phyloP scores from a whole-genome alignment of 1,284 basidiomycete species.

The Irpex rosettiformis region DNA sequence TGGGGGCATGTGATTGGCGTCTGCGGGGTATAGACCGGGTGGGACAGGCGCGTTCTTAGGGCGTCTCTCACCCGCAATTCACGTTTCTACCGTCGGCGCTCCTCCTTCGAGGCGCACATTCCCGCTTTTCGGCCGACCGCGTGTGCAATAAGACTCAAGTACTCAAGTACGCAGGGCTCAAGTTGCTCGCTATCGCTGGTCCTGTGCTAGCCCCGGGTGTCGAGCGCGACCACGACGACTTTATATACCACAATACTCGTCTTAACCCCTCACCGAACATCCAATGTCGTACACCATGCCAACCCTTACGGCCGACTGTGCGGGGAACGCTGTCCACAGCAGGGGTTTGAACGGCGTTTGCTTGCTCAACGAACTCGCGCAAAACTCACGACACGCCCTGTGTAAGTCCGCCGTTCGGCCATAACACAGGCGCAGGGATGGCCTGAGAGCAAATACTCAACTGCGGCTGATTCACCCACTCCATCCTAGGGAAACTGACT shows the following conservation, averaged over 20 bases:
- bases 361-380: neutral
- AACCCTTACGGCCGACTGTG: neutral
- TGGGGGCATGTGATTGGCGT: constrained; percentile 23
- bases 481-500: neutral
- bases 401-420: neutral
- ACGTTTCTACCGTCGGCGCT: constrained; percentile 9
- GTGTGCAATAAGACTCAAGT: neutral
- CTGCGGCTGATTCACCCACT: neutral
- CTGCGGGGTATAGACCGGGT: constrained; percentile 14
- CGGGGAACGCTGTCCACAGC: neutral
- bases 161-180: no score
- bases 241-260: constrained; percentile 1
- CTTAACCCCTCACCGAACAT: constrained; percentile 7
- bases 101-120: constrained; percentile 8
- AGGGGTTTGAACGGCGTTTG: constrained; percentile 8
- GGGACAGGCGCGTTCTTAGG: constrained; percentile 9
- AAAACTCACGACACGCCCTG: neutral
- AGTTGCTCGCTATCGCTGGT: no score
- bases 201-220: no score
- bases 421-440: neutral
- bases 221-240: no score
- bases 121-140: constrained; percentile 17
- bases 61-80: neutral
- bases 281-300: neutral
- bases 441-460: neutral